phyloP scores from a whole-genome alignment of 2,329 filamentous ascomycete species.

The Aspergillus neoniger region DNA sequence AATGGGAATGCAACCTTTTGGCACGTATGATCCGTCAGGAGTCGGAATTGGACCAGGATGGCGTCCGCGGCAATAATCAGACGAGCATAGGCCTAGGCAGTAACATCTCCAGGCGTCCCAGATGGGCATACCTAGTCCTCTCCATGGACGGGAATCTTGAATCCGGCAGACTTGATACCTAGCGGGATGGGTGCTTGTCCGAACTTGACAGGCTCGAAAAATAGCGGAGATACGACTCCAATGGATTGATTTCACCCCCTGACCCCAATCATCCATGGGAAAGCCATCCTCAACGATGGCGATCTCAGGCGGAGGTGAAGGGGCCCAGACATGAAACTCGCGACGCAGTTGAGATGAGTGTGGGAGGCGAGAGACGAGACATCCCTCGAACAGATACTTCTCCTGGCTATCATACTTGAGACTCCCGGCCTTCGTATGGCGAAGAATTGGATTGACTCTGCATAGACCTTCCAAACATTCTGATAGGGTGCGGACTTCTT shows the following conservation, averaged over 20 bases:
- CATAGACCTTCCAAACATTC: neutral
- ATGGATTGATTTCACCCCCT: neutral
- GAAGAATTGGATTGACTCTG: no score
- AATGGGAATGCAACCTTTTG: no score
- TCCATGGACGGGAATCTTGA: neutral
- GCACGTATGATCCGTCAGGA: no score
- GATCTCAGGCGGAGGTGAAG: neutral
- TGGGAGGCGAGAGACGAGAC: neutral
- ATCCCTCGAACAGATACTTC: neutral
- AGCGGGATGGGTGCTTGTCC: neutral
- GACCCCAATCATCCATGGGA: neutral
- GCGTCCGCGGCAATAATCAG: no score
- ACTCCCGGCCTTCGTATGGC: no score
- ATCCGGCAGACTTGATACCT: neutral
- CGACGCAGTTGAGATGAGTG: neutral
- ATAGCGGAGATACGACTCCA: accelerated
- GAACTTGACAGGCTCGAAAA: neutral
- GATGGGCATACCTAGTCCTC: neutral
- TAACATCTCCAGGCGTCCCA: neutral
- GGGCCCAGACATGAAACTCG: neutral
- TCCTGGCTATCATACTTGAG: no score
- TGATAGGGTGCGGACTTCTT: neutral
- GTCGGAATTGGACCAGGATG: no score
- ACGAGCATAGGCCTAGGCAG: no score
- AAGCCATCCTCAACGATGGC: neutral